These are phyloP conservation scores for Cenchrus fungigraminus DNA, from an alignment of 176 grass and related monocot species.

Conservation along the genomic window DNA sequence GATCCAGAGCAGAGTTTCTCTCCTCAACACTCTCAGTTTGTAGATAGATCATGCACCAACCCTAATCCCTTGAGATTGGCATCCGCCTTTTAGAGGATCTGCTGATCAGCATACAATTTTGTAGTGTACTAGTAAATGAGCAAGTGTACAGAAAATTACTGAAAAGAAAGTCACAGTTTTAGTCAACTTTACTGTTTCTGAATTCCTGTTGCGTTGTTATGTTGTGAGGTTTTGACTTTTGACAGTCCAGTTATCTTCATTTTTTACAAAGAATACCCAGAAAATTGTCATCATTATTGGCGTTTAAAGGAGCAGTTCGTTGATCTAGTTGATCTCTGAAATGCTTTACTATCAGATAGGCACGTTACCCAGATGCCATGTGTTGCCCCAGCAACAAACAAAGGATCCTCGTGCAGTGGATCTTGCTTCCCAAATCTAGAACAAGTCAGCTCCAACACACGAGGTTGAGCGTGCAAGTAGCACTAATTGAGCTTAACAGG, in stretches of 20 bases:
- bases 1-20: constrained; percentile 63
- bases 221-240: constrained; percentile 21
- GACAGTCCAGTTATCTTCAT: background rate
- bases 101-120: constrained; percentile 34
- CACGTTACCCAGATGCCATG: constrained; percentile 40
- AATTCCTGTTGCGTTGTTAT: background rate
- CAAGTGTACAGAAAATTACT: constrained; percentile 39
- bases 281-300: constrained; percentile 29
- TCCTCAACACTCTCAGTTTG: constrained; percentile 56
- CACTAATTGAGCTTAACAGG: constrained; percentile 2
- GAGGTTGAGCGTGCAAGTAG: constrained; percentile 26
- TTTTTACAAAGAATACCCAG: constrained; percentile 1
- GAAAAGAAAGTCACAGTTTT: constrained; percentile 14
- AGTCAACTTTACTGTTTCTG: background rate
- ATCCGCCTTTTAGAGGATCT: constrained; percentile 49
- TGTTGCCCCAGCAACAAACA: constrained; percentile 36
- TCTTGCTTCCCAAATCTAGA: constrained; percentile 38
- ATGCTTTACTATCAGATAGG: background rate
- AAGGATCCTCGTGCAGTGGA: constrained; percentile 42
- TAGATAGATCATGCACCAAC: constrained; percentile 42
- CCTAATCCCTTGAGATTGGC: constrained; percentile 28
- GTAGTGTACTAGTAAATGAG: constrained; percentile 18
- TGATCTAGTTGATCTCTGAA: constrained; percentile 2
- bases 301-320: background rate
- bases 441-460: constrained; percentile 35